Evolutionary conservation across 1,284 basidiomycete genomes (phyloP), one percentile per base, ranked within the genome.

Genomic region (Marasmius tenuissimus): DNA sequence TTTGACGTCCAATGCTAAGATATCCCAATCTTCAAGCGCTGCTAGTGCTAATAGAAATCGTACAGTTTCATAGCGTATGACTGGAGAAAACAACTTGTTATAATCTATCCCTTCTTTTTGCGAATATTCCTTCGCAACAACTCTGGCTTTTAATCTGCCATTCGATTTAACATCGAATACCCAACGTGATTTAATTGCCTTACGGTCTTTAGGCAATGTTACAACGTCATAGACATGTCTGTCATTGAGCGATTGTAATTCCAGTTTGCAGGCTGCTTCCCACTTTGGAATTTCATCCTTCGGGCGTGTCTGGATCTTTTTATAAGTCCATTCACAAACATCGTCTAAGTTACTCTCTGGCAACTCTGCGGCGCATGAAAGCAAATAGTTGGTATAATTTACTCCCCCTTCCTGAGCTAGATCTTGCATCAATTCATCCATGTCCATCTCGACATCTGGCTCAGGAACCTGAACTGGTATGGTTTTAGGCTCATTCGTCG

Each of bases 1-100:
- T 49, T 71, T 70, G 2, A 80, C 70, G 63, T 82, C 77, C 6
- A 78, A 58, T 16, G 70, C 72, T n/a, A 72, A 61, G 12, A 80
- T 62, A 18, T 73, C 61, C 65, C 71, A 73, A 40, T 73, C 65
- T 27, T 73, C 39, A 1, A 67, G 54, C 0, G 71, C 72, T 11
- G 73, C 70, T 5, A 76, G 59, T 0, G 74, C 70, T 11, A 76
- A 63, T 12, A 83, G 61, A 0, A 50, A 3, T 3, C 48, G 4
- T 12, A 50, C 48, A 3, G 48, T 50, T 20, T 50, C 27, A 9
- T 2, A 50, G 10, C 7, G 12, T 12, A 50, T 8, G 1, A 50
- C 48, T 4, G 48, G 48, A 14, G 48, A 50, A 8, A 50, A 50
- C 18, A 50, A 18, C 9, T 50, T 8, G 7, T 50, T 33, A 22